Evolutionary conservation across 352 stramenopile genomes (phyloP).

Genomic region (Halophytophthora batemanensis): DNA sequence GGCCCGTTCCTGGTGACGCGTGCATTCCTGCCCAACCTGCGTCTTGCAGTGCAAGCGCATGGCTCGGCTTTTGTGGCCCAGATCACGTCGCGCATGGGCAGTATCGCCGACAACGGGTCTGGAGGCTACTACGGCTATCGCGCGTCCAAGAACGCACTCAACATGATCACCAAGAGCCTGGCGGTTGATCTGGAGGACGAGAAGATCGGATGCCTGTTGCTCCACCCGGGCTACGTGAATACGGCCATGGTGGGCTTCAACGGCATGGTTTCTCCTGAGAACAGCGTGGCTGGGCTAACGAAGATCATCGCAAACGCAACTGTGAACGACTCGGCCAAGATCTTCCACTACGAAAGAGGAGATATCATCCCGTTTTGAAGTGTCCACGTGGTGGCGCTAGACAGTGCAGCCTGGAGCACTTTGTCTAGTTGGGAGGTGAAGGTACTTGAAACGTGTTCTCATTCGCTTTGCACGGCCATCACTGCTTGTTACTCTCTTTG

Average conservation of each 20-base stretch:
- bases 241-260: conserved; percentile 50
- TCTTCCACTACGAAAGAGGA: conserved; percentile 44
- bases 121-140: conserved; percentile 61
- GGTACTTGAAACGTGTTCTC: not conserved
- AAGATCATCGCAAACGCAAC: conserved; percentile 34
- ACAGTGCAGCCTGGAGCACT: conserved; percentile 5
- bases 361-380: conserved; percentile 43
- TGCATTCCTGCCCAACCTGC: conserved; percentile 32
- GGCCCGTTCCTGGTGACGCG: conserved; percentile 44
- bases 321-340: conserved; percentile 39
- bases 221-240: conserved; percentile 63
- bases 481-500: not conserved
- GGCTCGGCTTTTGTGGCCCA: conserved; percentile 31
- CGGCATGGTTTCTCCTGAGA: conserved; percentile 28
- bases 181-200: conserved; percentile 40
- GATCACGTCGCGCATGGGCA: conserved; percentile 36
- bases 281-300: conserved; percentile 40
- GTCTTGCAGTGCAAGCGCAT: conserved; percentile 11
- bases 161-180: conserved; percentile 66
- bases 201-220: conserved; percentile 50
- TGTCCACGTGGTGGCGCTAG: not conserved
- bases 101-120: conserved; percentile 27
- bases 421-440: not conserved
- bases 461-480: not conserved
- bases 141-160: conserved; percentile 75